Percentiles rank a stretch among this genome's conserved stretches.
These are phyloP conservation scores for Fallopia convolvulus DNA, from an alignment of 148 eudicot species.

Conservation along the genomic window DNA sequence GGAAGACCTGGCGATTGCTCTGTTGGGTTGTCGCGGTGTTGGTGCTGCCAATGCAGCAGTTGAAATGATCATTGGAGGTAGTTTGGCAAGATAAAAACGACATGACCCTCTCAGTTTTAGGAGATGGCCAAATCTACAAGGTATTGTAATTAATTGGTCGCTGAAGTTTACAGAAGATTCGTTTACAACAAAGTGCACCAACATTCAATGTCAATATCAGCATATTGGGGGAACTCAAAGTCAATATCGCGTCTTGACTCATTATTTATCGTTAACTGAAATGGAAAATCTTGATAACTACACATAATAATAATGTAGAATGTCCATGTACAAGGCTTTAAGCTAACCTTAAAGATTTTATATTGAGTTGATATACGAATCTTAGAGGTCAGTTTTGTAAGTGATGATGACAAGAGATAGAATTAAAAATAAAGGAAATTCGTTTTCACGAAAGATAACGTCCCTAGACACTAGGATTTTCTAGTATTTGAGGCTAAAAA, in stretches of 20 bases:
- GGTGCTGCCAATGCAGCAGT: slow-evolving; percentile 77
- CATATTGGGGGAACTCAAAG: background rate
- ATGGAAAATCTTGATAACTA: too few relatives aligned
- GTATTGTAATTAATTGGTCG: background rate
- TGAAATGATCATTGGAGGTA: slow-evolving; percentile 51
- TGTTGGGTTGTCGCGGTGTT: slow-evolving; percentile 57
- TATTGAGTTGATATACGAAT: too few relatives aligned
- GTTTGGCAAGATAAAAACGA: background rate
- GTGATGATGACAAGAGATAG: too few relatives aligned
- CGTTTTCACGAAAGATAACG: too few relatives aligned
- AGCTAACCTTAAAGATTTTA: too few relatives aligned
- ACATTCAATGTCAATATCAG: background rate
- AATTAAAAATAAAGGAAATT: too few relatives aligned
- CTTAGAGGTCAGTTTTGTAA: too few relatives aligned
- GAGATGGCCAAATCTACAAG: background rate
- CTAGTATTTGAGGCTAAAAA: too few relatives aligned
- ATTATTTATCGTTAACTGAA: too few relatives aligned
- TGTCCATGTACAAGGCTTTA: too few relatives aligned
- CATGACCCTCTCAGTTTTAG: background rate
- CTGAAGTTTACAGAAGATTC: background rate
- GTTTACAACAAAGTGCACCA: background rate
- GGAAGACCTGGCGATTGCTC: slow-evolving; percentile 64
- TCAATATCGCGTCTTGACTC: background rate
- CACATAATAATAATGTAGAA: too few relatives aligned
- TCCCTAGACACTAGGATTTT: too few relatives aligned